phyloP scores from a whole-genome alignment of 2,329 filamentous ascomycete species.

The Xylaria sp. region DNA sequence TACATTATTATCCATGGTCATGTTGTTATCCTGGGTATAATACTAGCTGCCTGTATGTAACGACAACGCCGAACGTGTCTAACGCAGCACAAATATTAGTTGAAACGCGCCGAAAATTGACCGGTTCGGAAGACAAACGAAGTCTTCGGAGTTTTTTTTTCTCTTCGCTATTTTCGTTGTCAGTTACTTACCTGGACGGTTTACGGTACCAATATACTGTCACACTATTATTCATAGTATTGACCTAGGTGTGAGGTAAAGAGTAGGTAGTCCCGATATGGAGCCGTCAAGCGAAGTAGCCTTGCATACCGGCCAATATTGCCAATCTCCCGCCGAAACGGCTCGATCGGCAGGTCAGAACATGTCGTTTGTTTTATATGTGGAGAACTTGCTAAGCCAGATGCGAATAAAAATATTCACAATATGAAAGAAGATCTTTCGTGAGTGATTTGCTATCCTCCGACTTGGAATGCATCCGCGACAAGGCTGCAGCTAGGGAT shows the following conservation, averaged over 20 bases:
- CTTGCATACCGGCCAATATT: conserved; percentile 8
- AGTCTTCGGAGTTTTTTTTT: neutral
- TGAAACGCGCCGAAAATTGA: conserved; percentile 6
- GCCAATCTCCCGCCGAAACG: conserved; percentile 19
- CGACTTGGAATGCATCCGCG: neutral
- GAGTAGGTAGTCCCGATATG: neutral
- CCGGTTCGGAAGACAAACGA: conserved; percentile 2
- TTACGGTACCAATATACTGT: conserved; percentile 6
- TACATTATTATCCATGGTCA: neutral
- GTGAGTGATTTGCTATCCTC: neutral
- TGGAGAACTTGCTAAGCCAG: neutral
- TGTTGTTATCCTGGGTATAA: neutral
- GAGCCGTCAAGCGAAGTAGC: conserved; percentile 11
- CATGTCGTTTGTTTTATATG: neutral
- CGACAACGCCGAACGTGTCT: neutral
- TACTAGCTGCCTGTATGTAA: neutral
- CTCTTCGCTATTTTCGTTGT: neutral
- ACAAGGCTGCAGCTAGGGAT: conserved; percentile 16
- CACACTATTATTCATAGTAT: too few relatives aligned
- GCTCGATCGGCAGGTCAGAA: neutral
- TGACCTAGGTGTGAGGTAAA: too few relatives aligned
- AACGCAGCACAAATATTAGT: conserved; percentile 19
- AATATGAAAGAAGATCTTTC: neutral
- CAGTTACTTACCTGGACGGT: neutral
- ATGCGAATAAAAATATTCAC: too few relatives aligned